phyloP scores from a whole-genome alignment of 805 yeast genomes.

The Pichia insulana region DNA sequence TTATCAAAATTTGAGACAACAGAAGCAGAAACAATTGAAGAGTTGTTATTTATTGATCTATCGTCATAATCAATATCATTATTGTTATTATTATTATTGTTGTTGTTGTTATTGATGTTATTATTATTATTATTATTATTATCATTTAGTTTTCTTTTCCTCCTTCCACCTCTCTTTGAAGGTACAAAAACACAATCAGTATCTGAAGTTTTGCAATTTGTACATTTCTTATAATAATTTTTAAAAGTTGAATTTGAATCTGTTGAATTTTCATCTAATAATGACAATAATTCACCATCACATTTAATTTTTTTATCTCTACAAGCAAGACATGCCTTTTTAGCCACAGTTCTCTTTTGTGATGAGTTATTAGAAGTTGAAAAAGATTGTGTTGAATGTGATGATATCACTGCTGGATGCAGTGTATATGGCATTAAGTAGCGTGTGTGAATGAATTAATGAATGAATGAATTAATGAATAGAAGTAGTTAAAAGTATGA shows the following conservation, averaged over 20 bases:
- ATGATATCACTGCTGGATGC: no score
- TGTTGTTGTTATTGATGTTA: neutral
- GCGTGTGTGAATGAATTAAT: no score
- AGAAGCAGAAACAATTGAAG: no score
- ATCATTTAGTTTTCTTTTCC: constrained; percentile 25
- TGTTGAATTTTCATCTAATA: constrained; percentile 1
- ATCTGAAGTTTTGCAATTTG: constrained; percentile 40
- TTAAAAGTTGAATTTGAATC: no score
- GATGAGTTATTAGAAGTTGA: no score
- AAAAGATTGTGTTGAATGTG: no score
- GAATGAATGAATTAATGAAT: no score
- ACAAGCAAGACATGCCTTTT: constrained; percentile 54
- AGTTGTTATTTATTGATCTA: no score
- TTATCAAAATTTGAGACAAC: no score
- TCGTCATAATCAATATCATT: neutral
- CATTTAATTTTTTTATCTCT: constrained; percentile 60
- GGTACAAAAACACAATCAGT: constrained; percentile 48
- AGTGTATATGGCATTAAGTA: no score
- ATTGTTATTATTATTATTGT: neutral
- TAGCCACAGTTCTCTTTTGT: constrained; percentile 42
- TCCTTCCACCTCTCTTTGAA: constrained; percentile 49
- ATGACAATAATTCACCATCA: constrained; percentile 42
- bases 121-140: neutral
- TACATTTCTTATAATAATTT: constrained; percentile 29
- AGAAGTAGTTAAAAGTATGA: no score